phyloP scores from a whole-genome alignment of 1,284 basidiomycete genomes.

The Agroathelia rolfsii region DNA sequence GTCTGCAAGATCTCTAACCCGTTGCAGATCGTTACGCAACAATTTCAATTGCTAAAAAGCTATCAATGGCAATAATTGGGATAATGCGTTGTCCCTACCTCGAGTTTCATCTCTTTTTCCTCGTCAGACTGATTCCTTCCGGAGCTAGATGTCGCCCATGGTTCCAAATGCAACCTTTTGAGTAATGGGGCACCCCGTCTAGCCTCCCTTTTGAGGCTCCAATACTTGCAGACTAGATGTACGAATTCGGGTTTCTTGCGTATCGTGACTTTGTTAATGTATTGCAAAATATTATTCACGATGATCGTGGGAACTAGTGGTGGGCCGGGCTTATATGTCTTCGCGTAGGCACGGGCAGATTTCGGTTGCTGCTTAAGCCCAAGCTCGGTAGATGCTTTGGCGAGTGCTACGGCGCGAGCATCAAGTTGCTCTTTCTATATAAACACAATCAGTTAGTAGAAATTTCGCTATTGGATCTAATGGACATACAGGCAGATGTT shows the following conservation, averaged over 20 bases:
- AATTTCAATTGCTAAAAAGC: slow-evolving; percentile 54
- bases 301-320: slow-evolving; percentile 70
- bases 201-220: slow-evolving; percentile 93
- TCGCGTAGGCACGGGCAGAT: slow-evolving; percentile 71
- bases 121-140: slow-evolving; percentile 67
- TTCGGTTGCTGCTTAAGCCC: too few species aligned
- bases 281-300: slow-evolving; percentile 68
- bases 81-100: slow-evolving; percentile 32
- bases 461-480: too few species aligned
- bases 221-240: slow-evolving; percentile 79
- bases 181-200: slow-evolving; percentile 88
- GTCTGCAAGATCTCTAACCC: slow-evolving; percentile 63
- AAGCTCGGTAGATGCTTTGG: too few species aligned
- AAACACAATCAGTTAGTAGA: too few species aligned
- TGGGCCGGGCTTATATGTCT: slow-evolving; percentile 70
- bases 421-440: slow-evolving; percentile 60
- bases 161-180: slow-evolving; percentile 92
- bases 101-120: slow-evolving; percentile 80
- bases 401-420: slow-evolving; percentile 44
- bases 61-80: slow-evolving; percentile 6
- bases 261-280: slow-evolving; percentile 65
- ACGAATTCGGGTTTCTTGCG: slow-evolving; percentile 76
- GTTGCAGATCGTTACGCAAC: slow-evolving; percentile 73
- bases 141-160: slow-evolving; percentile 75
- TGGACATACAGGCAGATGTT: slow-evolving; percentile 72